Evolutionary conservation across 2,329 filamentous ascomycete genomes (phyloP), one percentile per base, ranked within the genome.

Genomic region (Fonsecaea multimorphosa): DNA sequence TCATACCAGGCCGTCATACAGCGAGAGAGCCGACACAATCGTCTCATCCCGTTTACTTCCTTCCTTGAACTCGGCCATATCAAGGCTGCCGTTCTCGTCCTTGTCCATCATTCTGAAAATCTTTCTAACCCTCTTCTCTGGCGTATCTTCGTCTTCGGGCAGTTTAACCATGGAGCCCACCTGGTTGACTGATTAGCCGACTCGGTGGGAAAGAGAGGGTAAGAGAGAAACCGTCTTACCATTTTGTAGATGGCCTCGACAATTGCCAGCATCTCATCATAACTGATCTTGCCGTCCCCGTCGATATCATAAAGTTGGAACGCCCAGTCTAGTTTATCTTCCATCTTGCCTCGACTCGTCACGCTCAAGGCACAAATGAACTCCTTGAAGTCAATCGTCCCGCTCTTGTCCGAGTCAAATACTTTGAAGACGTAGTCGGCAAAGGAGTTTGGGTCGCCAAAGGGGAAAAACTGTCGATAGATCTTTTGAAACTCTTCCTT

Each of bases 21-120:
- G 85, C 64, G 93, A 97, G 75, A 99, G 84, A 36, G 95, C 95
- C 61, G 94, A 98, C 65, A 99, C 95, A 76, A 99, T 99, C 9
- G 95, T 99, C 83, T 98, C 94, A 80, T 99, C 95, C 66, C 93
- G 91, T 84, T 98, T 97, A 83, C 93, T 97, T 72, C 95, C 95
- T 82, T 99, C 95, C 82, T 98, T 98, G 85, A 99, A 99, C 79
- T 99, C 95, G 68, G 93, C 90, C 86, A 97, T 94, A 78, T 98
- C 94, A 74, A 99, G 82, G 76, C 91, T 96, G 73, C 94, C 95
- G 77, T 98, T 98, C 83, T 98, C 94, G 78, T 99, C 95, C 86
- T 99, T 99, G 84, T 99, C 95, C 95, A 99, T 99, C 95, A 98
- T 98, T 75, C 90, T 86, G 85, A 99, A 99, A 79, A 99, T 98